These are phyloP conservation scores for Stemphylium lycopersici DNA, from an alignment of 2,329 filamentous ascomycete species.

Conservation along the genomic window DNA sequence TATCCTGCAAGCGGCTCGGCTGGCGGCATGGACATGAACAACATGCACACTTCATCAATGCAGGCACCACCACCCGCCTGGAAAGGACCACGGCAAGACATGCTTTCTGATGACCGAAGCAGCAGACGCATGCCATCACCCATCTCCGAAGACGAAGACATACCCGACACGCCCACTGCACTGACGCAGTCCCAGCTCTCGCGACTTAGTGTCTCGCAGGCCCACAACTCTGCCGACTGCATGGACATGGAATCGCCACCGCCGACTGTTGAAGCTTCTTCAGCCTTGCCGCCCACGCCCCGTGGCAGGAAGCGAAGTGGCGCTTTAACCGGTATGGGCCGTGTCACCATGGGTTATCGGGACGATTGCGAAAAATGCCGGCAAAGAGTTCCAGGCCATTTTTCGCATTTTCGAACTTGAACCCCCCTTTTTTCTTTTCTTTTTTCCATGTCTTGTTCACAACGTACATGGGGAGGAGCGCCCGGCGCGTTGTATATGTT, in stretches of 20 bases:
- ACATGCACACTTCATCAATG: constrained; percentile 16
- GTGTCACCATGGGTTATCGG: constrained; percentile 57
- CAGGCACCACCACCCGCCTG: constrained; percentile 29
- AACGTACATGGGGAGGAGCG: neutral
- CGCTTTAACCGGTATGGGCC: constrained; percentile 46
- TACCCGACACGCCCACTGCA: constrained; percentile 45
- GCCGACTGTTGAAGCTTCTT: constrained; percentile 2
- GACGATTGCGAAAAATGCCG: constrained; percentile 59
- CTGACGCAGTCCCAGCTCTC: constrained; percentile 47
- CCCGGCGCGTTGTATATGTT: neutral
- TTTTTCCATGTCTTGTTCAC: neutral
- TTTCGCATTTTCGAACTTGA: constrained; percentile 54
- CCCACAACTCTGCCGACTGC: constrained; percentile 27
- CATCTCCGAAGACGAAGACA: constrained; percentile 49
- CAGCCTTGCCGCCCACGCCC: constrained; percentile 28
- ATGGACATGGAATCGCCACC: constrained; percentile 36
- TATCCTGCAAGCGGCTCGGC: constrained; percentile 40
- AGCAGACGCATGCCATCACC: constrained; percentile 49
- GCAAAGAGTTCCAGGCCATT: constrained; percentile 56
- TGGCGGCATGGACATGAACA: constrained; percentile 27
- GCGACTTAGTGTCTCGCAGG: constrained; percentile 45
- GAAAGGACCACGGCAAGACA: constrained; percentile 27
- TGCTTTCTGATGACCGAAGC: constrained; percentile 27
- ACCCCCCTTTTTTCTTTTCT: neutral
- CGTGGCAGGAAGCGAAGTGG: constrained; percentile 48